Evolutionary conservation across 176 grass and related monocot species (phyloP).

Genomic region (Puccinellia tenuiflora): DNA sequence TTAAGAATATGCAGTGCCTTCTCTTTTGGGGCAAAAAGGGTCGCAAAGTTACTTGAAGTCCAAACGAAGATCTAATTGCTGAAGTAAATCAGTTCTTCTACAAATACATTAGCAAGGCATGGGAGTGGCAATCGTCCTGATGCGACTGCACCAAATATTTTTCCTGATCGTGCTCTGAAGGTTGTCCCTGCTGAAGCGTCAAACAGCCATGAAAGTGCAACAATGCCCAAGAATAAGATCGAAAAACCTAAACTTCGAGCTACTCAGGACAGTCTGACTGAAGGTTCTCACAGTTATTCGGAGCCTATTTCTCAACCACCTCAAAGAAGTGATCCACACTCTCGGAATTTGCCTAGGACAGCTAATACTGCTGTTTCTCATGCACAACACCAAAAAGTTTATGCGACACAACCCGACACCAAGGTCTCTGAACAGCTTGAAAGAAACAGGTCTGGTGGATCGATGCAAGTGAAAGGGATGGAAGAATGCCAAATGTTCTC

Average conservation of each 20-base stretch:
- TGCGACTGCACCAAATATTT: slow-evolving; percentile 34
- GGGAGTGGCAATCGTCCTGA: slow-evolving; percentile 56
- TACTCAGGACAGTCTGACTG: slow-evolving; percentile 38
- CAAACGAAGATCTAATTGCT: slow-evolving; percentile 58
- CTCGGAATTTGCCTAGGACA: slow-evolving; percentile 17
- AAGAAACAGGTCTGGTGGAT: slow-evolving; percentile 56
- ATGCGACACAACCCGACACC: slow-evolving; percentile 27
- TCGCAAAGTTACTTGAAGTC: slow-evolving; percentile 63
- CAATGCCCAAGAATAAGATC: slow-evolving; percentile 27
- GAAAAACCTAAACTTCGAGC: slow-evolving; percentile 37
- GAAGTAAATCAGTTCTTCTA: slow-evolving; percentile 82
- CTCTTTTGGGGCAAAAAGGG: slow-evolving; percentile 76
- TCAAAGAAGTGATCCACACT: slow-evolving; percentile 33
- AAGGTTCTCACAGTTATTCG: slow-evolving; percentile 35
- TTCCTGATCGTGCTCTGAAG: slow-evolving; percentile 20
- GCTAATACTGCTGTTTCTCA: slow-evolving; percentile 36
- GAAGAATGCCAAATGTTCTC: slow-evolving; percentile 36
- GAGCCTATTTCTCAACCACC: slow-evolving; percentile 30
- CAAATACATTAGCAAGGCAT: slow-evolving; percentile 81
- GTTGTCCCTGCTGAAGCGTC: slow-evolving; percentile 42
- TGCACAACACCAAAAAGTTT: slow-evolving; percentile 39
- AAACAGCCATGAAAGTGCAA: slow-evolving; percentile 35
- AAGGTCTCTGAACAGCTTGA: slow-evolving; percentile 59
- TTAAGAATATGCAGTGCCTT: slow-evolving; percentile 96
- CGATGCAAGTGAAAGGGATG: slow-evolving; percentile 48